Evolutionary conservation across 768 basidiomycete species (phyloP).

Genomic region (Heimioporus sp.): DNA sequence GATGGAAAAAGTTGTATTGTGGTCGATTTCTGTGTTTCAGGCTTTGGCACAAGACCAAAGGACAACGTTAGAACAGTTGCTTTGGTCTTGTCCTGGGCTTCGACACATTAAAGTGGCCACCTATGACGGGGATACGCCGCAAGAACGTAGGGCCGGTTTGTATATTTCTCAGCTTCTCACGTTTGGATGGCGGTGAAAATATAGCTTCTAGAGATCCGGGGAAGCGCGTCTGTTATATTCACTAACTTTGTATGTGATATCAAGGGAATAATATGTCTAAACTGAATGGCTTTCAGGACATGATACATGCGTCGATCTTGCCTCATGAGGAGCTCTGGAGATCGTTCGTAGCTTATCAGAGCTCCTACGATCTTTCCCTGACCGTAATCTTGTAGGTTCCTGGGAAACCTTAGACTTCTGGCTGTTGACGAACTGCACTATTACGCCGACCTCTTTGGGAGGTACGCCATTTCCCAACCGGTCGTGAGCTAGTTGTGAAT

Average conservation of each 20-base stretch:
- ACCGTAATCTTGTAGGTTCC: slow-evolving; percentile 47
- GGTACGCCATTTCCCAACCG: slow-evolving; percentile 37
- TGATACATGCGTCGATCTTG: slow-evolving; percentile 79
- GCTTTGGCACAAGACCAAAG: slow-evolving; percentile 90
- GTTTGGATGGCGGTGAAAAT: background rate
- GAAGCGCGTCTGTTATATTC: slow-evolving; percentile 75
- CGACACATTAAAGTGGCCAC: slow-evolving; percentile 65
- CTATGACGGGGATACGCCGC: slow-evolving; percentile 87
- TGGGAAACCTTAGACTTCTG: slow-evolving; percentile 73
- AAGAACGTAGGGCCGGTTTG: slow-evolving; percentile 60
- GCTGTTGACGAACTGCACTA: slow-evolving; percentile 89
- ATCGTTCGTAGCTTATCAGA: slow-evolving; percentile 37
- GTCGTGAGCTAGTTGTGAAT: background rate
- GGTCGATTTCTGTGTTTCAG: slow-evolving; percentile 33
- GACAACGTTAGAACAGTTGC: slow-evolving; percentile 62
- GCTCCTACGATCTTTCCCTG: background rate
- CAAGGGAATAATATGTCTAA: background rate
- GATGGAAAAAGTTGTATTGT: background rate
- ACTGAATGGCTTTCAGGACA: slow-evolving; percentile 52
- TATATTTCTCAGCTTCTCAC: background rate
- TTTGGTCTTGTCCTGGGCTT: slow-evolving; percentile 60
- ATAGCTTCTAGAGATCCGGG: slow-evolving; percentile 55
- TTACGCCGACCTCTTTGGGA: slow-evolving; percentile 78
- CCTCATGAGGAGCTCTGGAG: slow-evolving; percentile 86
- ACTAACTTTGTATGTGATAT: slow-evolving; percentile 73